Evolutionary conservation across 352 stramenopile genomes (phyloP), one percentile per base, ranked within the genome.

Genomic region (Phytophthora meadii): DNA sequence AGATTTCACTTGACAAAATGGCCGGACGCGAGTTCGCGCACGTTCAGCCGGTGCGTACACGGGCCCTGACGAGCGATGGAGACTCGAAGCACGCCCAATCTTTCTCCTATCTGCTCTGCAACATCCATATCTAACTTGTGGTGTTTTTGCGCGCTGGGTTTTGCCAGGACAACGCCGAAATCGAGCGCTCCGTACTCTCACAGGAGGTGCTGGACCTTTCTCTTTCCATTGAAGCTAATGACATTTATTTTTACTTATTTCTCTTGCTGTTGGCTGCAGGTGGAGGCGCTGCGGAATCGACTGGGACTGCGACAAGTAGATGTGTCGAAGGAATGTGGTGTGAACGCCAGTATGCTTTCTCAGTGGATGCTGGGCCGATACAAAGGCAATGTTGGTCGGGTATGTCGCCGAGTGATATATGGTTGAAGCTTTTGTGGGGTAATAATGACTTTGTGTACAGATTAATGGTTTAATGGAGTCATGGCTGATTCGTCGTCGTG

Each of bases 401-500:
- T 93, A 79, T 28, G 83, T 72, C 9, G 2, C 8, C 10, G 30
- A 11, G 10, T 8, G 30, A 11, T 36, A 36, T 36, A 14, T 8
- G 52, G 10, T 15, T 9, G 1, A 17, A 44, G 6, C 27, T 8
- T 28, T 3, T 5, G 10, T 3, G 25, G 53, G 25, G 12, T 14
- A 12, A 17, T 25, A 17, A 17, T 39, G 22, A 12, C 25, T 41
- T 59, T 53, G 12, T 46, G 12, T 32, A 27, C 52, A 93, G 82
- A 94, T 94, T 66, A 94, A 94, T 55, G 86, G 86, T 5, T 60
- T 94, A 41, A 94, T 94, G 86, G 86, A 94, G 68, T 86, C 82
- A 63, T 94, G 86, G 86, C 66, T 94, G 25, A 92, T 94, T 46
- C 82, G 82, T 41, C 78, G 86, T n/a, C 83, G 86, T 5, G 86